Evolutionary conservation across 106 monocot genomes (phyloP).

Genomic region (Acorus calamus): DNA sequence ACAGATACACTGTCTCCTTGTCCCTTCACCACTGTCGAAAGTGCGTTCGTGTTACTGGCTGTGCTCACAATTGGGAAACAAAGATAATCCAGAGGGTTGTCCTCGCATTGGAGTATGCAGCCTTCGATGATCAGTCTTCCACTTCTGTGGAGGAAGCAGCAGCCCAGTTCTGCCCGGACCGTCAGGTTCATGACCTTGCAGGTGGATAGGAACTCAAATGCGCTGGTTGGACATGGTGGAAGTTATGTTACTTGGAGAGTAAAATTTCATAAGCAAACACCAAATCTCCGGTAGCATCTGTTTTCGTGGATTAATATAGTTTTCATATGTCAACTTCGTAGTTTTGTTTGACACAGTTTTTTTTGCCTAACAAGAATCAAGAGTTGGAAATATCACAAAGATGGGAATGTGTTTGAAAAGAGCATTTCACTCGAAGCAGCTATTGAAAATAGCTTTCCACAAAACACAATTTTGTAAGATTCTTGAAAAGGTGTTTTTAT

Average conservation of each 20-base stretch:
- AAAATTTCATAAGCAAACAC: no score
- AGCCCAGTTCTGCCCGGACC: conserved; percentile 83
- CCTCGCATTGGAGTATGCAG: conserved; percentile 89
- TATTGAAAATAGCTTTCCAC: no score
- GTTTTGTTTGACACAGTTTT: no score
- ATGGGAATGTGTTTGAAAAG: no score
- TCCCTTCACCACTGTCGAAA: conserved; percentile 15
- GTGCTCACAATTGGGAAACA: conserved; percentile 92
- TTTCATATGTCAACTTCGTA: no score
- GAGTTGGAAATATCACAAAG: no score
- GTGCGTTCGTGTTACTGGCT: conserved; percentile 22
- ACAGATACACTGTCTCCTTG: conserved; percentile 52
- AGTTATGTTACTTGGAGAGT: neutral
- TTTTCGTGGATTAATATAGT: no score
- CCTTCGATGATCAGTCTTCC: conserved; percentile 79
- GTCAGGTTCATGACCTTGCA: conserved; percentile 92
- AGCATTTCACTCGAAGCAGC: no score
- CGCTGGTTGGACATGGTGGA: conserved; percentile 31
- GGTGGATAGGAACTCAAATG: conserved; percentile 78
- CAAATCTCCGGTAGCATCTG: no score
- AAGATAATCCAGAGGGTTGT: conserved; percentile 83
- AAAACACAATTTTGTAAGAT: no score
- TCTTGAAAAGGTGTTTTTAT: no score
- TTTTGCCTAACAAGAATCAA: no score
- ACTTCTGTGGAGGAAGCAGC: conserved; percentile 79